Base-by-base conservation (phyloP, 371 early-diverging fungal genomes). In the Mucor circinelloides region DNA sequence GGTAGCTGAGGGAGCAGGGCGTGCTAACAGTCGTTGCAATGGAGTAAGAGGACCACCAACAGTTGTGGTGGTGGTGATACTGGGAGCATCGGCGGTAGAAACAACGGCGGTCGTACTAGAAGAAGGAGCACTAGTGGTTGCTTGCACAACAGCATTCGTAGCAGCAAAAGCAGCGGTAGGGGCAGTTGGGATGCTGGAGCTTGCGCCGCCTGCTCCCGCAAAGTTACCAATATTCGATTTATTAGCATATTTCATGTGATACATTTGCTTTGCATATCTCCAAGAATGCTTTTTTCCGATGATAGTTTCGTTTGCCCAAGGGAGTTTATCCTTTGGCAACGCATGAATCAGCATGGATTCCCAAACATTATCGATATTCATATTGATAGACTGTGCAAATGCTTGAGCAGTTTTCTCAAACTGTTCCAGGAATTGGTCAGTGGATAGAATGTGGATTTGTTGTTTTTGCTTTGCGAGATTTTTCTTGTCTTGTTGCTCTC, bases 261-360 rank as follows among this genome's bases (percentile, higher is more conserved):
- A 55, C 28, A 55, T 15, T 7, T 30, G 19, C 8, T 55, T 55
- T 4, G 55, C 55, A 2, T 55, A 27, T 3, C n/a, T 30, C 55
- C 55, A 55, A 6, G 55, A 15, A 55, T 30, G 31, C 30, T 55
- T 55, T 55, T n/a, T 27, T 19, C 31, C 52, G 13, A 55, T 15
- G n/a, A 55, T 27, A n/a, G 13, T 55, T 55, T 30, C 55, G 0
- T 55, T 5, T 7, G 58, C 60, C 67, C 67, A 66, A 3, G 36
- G 7, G 6, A 19, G 19, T 27, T 54, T 50, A 21, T 52, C n/a
- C 0, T 19, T 5, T 15, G 67, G 60, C 27, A 66, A 19, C 40
- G 67, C 60, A 23, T 66, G 55, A 5, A 66, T 12, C 0, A 66
- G 15, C 3, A 60, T 23, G 10, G 42, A 50, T 40, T 54, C 60